Evolutionary conservation across 225 moss, liverwort and hornwort species (phyloP), one percentile per base, ranked within the genome.

Genomic region (Pleurozium schreberi): DNA sequence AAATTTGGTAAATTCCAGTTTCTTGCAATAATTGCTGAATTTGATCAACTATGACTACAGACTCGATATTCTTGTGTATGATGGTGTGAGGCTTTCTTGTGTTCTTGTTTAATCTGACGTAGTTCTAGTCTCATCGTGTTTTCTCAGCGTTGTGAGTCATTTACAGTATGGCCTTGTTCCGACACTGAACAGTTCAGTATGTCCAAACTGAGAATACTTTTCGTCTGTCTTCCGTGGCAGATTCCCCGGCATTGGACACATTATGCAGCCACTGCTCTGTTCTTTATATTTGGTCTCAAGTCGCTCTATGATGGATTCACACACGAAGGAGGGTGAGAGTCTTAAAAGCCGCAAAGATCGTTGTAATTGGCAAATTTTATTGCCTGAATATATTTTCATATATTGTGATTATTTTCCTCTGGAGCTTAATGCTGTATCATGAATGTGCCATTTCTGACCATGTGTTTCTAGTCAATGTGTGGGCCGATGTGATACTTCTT

Each of bases 261-360:
- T 85, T 95, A 95, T 91, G 96, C 93, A 81, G 98, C 98, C 84
- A 98, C 98, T 60, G 74, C 95, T 81, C 90, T 98, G 87, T 98
- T 98, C 91, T 98, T 98, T 83, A 89, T 98, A 80, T 97, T 98
- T 90, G 98, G 98, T 85, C 76, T 98, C 18, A 94, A 93, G 42
- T 95, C 96, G 77, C 89, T 98, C 75, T 98, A 97, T 93, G 95
- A 97, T 88, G 98, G 96, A 85, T 95, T 97, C 62, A 96, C 95
- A 60, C 92, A 95, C 50, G 89, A 93, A 70, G 95, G 97, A 89
- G 96, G 96, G 98, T 98, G 92, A 87, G 92, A 90, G 83, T 89
- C 90, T 84, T 38, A 67, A 65, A 52, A 50, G 63, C 43, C 58
- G 61, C 87, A 85, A 89, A 85, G 26, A 52, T 81, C 85, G 66